Base-by-base conservation (phyloP, 2,329 filamentous ascomycete genomes). In the Immersiporthe knoxdaviesiana region DNA sequence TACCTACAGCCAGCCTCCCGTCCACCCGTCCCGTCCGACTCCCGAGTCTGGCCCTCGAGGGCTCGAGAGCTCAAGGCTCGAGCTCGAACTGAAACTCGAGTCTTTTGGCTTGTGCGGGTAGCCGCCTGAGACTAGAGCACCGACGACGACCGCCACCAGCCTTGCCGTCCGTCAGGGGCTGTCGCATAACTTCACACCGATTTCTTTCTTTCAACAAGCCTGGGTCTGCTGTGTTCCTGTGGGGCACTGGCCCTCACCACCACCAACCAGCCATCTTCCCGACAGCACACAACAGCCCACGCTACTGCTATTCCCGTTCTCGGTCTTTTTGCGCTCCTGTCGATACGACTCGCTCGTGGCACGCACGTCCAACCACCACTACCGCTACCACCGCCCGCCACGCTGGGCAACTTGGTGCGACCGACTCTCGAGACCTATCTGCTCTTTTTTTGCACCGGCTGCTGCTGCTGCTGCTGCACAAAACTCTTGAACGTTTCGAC, bases 1-100 rank as follows among this genome's bases (percentile, higher is more conserved):
- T 47, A 32, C 37, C 52, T n/a, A 21, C 39, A 52, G n/a, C 63
- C 39, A 52, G n/a, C 63, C 52, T 21, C 32, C 62, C 30, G 62
- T 41, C 50, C 30, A 39, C 63, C 63, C 47, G 32, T 65, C 47
- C 50, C 63, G 63, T 65, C 52, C 63, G 35, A 35, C 63, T 37
- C 44, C 44, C n/a, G 18, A 35, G 44, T 35, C 30, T 63, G 44
- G 61, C 16, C 24, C 52, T 24, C 37, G n/a, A 37, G 30, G n/a
- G n/a, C 50, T 30, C 50, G 24, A 27, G n/a, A n/a, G n/a, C n/a
- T n/a, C n/a, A n/a, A n/a, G n/a, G n/a, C 63, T 65, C 63, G 35
- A 58, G 50, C 50, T n/a, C 50, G n/a, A n/a, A n/a, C 44, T 12
- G n/a, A 21, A 35, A 1, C 59, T 44, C 39, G 39, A 18, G 39